Percentiles rank a stretch among this genome's conserved stretches.
Conservation (phyloP, 345 rosid genomes). For the Citrus medica region DNA sequence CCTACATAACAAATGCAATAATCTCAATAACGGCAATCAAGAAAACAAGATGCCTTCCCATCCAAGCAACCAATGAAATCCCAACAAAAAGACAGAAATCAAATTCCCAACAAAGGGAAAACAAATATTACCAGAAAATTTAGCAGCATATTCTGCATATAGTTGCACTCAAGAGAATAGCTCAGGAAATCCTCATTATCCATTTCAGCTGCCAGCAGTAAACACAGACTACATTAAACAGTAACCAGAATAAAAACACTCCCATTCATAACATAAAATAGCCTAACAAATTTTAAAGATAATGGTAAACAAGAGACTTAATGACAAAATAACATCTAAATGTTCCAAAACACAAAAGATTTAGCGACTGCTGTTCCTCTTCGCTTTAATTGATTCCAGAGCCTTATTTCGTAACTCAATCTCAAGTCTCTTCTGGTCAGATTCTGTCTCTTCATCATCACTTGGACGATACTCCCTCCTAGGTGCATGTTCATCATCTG, state of each 20-base stretch:
- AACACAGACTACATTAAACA: conserved; percentile 67
- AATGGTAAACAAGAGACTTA: conserved; percentile 19
- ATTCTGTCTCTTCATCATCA: conserved; percentile 39
- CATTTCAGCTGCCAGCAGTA: conserved; percentile 87
- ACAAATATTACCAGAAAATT: conserved; percentile 74
- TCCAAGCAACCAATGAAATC: conserved; percentile 10
- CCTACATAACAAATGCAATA: not conserved
- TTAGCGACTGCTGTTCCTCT: conserved; percentile 70
- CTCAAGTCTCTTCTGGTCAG: conserved; percentile 82
- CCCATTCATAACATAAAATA: conserved; percentile 29
- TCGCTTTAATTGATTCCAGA: conserved; percentile 88
- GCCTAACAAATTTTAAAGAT: conserved; percentile 22
- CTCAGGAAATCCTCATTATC: conserved; percentile 82
- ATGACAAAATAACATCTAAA: conserved; percentile 23
- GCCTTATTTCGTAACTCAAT: conserved; percentile 93
- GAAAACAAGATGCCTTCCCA: conserved; percentile 17
- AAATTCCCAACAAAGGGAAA: conserved; percentile 37
- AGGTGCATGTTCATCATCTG: conserved; percentile 41
- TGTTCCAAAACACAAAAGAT: conserved; percentile 19
- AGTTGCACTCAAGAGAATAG: conserved; percentile 77
- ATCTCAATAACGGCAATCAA: conserved; percentile 3
- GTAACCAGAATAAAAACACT: conserved; percentile 30
- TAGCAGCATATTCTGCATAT: conserved; percentile 66
- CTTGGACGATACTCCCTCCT: conserved; percentile 29
- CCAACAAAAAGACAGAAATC: conserved; percentile 2